Base-by-base conservation (phyloP, 331 rosid species). In the Pyrus hybrid region DNA sequence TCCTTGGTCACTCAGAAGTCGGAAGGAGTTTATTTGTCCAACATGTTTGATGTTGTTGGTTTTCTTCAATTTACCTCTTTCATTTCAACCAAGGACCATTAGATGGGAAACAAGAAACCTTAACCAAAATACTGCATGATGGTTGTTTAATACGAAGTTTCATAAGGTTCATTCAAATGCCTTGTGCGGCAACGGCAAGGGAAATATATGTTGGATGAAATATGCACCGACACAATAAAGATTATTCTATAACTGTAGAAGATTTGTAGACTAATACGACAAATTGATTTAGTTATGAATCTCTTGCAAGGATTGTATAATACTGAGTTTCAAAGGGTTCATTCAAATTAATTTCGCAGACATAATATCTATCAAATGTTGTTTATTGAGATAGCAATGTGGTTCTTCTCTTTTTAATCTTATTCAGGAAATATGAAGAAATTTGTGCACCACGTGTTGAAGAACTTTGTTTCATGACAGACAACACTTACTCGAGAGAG, bases 381-480 rank as follows among this genome's bases (percentile, higher is more conserved):
- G 30, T 43, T 74, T 67, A 28, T 51, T 22, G 32, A 18, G 21
- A 33, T 73, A 22, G 20, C 75, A 60, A 64, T 70, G 63, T 72
- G 83, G 41, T 66, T 57, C 37, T 23, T 23, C 28, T 28, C 76
- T 81, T 16, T 80, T 81, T 62, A 25, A 26, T 63, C 17, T 79
- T 71, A 80, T 74, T 74, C 70, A 95, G 99, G 47, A 95, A 95
- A 78, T 95, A 95, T 63, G 97, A 95, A 88, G 99, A 95, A 90
- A 92, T 89, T 23, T 75, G 87, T 85, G 93, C 99, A 62, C 98
- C 97, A 20, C 84, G 77, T 62, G 89, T 91, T 47, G 96, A 92
- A 81, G 98, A 95, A 8, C 91, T 92, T 79, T 92, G 97, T 83
- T 67, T 86, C 85, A 91, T 95, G 83, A 95, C 99, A 16, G 99